Conservation (phyloP, 371 early-diverging fungal genomes). For the Mucor irregularis region DNA sequence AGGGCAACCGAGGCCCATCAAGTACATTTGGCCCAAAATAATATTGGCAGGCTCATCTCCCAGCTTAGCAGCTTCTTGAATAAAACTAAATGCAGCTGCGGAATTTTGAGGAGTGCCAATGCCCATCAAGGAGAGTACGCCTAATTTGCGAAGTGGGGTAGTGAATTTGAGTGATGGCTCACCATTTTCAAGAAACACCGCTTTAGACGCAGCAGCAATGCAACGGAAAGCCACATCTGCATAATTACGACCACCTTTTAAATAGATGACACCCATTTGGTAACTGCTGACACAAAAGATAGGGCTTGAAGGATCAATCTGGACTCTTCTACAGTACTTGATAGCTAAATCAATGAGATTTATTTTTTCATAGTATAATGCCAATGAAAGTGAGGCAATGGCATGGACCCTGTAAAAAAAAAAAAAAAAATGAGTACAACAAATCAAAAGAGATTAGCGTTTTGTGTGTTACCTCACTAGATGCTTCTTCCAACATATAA, state of each 20-base stretch:
- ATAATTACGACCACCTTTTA: conserved; percentile 8
- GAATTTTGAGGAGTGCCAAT: conserved; percentile 10
- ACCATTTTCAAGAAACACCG: background rate
- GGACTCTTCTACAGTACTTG: conserved; percentile 1
- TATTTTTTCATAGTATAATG: conserved; percentile 14
- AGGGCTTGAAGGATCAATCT: conserved; percentile 5
- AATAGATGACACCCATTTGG: conserved; percentile 15
- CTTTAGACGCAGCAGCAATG: conserved; percentile 5
- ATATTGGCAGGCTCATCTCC: conserved; percentile 18
- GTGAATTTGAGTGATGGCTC: background rate
- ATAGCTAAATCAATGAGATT: conserved; percentile 1
- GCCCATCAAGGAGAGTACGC: conserved; percentile 9
- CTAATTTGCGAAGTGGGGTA: conserved; percentile 12
- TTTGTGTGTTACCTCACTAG: conserved; percentile 10
- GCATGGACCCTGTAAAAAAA: conserved; percentile 17
- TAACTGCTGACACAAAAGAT: conserved; percentile 16
- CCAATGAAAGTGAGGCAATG: conserved; percentile 18
- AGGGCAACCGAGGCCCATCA: conserved; percentile 4
- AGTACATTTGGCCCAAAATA: conserved; percentile 24
- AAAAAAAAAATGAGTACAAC: conserved; percentile 1
- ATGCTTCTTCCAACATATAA: conserved; percentile 5
- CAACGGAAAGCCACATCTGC: conserved; percentile 5
- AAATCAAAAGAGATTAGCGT: background rate
- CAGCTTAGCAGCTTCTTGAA: conserved; percentile 11
- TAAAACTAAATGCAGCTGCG: conserved; percentile 1